Conservation (phyloP, 148 eudicot genomes). For the Dianthus caryophyllus region DNA sequence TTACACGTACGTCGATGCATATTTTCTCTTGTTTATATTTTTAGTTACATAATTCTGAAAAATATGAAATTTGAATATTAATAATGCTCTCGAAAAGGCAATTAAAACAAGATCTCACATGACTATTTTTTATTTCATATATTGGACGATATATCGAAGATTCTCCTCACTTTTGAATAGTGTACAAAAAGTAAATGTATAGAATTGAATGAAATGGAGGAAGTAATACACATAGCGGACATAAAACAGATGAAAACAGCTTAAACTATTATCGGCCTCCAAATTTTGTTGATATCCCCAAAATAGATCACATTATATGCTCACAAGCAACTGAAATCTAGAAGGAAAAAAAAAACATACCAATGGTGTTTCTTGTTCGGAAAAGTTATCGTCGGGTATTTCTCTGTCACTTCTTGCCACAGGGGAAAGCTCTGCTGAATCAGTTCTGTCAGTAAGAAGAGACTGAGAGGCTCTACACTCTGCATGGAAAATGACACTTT, state of each 20-base stretch:
- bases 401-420: constrained; percentile 55
- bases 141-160: no score
- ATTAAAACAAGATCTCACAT: no score
- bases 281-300: background rate
- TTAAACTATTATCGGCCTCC: background rate
- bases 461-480: constrained; percentile 70
- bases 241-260: background rate
- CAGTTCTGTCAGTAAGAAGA: constrained; percentile 55
- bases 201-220: no score
- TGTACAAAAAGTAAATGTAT: no score
- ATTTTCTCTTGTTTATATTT: no score
- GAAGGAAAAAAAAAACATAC: constrained; percentile 36
- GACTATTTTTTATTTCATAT: no score
- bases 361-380: constrained; percentile 77
- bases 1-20: no score
- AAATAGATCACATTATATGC: background rate
- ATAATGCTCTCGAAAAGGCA: no score
- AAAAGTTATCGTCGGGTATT: constrained; percentile 48
- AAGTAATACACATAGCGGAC: no score
- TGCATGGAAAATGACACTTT: constrained; percentile 48
- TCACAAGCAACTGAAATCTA: background rate
- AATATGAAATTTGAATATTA: no score
- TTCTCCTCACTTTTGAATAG: no score
- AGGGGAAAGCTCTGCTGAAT: constrained; percentile 52
- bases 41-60: no score